Base-by-base conservation (phyloP, 176 grass and related monocot species). In the Echinochloa phyllopogon region DNA sequence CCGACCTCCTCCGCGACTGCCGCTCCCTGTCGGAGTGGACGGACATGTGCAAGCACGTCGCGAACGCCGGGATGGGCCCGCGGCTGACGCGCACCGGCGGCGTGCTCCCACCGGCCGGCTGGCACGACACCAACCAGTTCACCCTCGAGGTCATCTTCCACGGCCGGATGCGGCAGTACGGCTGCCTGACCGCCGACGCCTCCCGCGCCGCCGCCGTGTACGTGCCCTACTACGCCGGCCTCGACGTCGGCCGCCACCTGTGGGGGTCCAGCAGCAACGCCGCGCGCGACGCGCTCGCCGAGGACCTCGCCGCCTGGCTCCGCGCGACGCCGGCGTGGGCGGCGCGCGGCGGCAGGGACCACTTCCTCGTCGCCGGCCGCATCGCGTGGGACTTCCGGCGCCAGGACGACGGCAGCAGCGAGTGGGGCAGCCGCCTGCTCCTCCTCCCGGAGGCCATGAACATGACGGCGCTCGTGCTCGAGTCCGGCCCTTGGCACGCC, bases 51-150 rank as follows among this genome's bases (percentile, higher is more conserved):
- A 58, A 24, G 21, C 73, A 83, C 81, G 52, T 91, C 49, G 10
- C 29, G 18, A 94, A 89, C 81, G 71, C 44, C 24, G 89, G 89
- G 38, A 91, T 91, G 17, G 92, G 92, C 59, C 82, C 66, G 21
- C 86, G 66, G 38, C 73, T 88, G 53, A 70, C 69, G 50, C 73
- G 67, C 58, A 82, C 78, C 17, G 60, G 66, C 37, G 81, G 84
- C 88, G 79, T 83, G n/a, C 83, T 96, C 71, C 90, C 86, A 41
- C 6, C 79, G 14, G 72, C 84, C 15, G 91, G 89, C 20, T 96
- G 91, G 94, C 93, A 91, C 68, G 87, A 80, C 40, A 96, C 89
- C 9, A 79, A 91, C 84, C 94, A 96, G 87, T 96, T 93, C 56
- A 80, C 82, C 3, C 71, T 96, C 17, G 91, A 93, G 68, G 80